These are phyloP conservation scores for Exophiala sp. DNA, from an alignment of 2,329 filamentous ascomycete genomes.

Conservation along the genomic window DNA sequence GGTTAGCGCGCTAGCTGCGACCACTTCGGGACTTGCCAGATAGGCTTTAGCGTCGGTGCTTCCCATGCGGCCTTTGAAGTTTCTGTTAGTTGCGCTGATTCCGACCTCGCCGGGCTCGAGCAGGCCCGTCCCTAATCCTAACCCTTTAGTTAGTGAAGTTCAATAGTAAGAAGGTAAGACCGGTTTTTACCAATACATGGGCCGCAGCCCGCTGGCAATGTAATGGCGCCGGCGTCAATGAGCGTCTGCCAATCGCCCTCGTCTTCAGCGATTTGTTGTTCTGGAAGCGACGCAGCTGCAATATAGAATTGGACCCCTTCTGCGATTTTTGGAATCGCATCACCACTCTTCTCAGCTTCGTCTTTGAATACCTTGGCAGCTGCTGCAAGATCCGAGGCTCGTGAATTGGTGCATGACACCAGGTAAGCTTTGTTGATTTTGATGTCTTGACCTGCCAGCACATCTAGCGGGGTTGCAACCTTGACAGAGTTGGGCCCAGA, in stretches of 20 bases:
- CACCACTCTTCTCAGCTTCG: slow-evolving; percentile 59
- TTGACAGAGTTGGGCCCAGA: slow-evolving; percentile 91
- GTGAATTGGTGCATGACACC: slow-evolving; percentile 84
- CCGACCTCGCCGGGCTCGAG: slow-evolving; percentile 83
- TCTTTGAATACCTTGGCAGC: slow-evolving; percentile 84
- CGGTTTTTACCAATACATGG: slow-evolving; percentile 65
- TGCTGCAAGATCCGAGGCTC: slow-evolving; percentile 74
- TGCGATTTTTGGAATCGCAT: slow-evolving; percentile 66
- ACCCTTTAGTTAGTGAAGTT: no score
- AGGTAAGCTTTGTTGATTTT: slow-evolving; percentile 80
- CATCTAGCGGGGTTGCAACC: slow-evolving; percentile 70
- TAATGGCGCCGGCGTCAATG: slow-evolving; percentile 71
- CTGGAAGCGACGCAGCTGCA: slow-evolving; percentile 74
- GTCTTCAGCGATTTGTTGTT: slow-evolving; percentile 74
- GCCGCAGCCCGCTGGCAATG: slow-evolving; percentile 70
- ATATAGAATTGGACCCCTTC: slow-evolving; percentile 82
- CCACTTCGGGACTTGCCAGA: slow-evolving; percentile 82
- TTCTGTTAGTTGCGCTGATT: slow-evolving; percentile 78
- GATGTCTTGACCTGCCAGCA: slow-evolving; percentile 72
- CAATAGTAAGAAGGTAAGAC: no score
- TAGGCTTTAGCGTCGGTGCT: slow-evolving; percentile 76
- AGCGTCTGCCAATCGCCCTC: slow-evolving; percentile 82
- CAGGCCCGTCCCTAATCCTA: slow-evolving; percentile 68
- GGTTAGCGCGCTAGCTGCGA: slow-evolving; percentile 78
- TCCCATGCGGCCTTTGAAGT: slow-evolving; percentile 91